Evolutionary conservation across 345 rosid genomes (phyloP).

Genomic region (Raphanus sativus): DNA sequence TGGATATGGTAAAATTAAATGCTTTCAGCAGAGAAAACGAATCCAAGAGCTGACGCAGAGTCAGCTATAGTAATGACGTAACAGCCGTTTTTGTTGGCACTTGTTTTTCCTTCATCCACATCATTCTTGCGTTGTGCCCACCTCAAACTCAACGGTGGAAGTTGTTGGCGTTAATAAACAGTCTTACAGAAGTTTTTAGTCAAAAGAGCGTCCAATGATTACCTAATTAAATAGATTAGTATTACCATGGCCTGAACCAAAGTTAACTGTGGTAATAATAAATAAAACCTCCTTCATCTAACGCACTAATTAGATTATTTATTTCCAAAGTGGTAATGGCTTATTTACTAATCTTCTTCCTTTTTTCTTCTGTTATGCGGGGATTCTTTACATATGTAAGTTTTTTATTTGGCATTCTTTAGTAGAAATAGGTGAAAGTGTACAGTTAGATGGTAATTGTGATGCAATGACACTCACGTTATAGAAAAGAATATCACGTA

Average conservation of each 20-base stretch:
- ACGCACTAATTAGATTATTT: background rate
- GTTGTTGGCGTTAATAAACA: slow-evolving; percentile 26
- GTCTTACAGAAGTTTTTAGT: background rate
- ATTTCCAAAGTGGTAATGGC: background rate
- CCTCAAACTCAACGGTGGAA: slow-evolving; percentile 37
- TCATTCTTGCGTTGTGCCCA: slow-evolving; percentile 24
- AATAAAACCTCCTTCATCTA: background rate
- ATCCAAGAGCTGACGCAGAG: slow-evolving; percentile 33
- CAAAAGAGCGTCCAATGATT: background rate
- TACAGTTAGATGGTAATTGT: background rate
- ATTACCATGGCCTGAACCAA: background rate
- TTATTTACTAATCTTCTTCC: too few relatives aligned
- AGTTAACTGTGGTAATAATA: background rate
- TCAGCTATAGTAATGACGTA: slow-evolving; percentile 33
- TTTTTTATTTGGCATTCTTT: background rate
- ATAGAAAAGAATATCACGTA: background rate
- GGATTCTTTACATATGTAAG: too few relatives aligned
- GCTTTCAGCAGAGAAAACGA: slow-evolving; percentile 22
- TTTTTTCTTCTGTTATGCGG: background rate
- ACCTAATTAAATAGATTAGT: background rate
- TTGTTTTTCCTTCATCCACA: slow-evolving; percentile 10
- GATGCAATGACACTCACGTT: background rate
- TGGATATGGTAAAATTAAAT: slow-evolving; percentile 30
- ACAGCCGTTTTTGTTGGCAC: slow-evolving; percentile 32
- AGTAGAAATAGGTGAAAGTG: background rate